Evolutionary conservation across 2,329 filamentous ascomycete genomes (phyloP), one percentile per base, ranked within the genome.

Genomic region (Dothistroma pini): DNA sequence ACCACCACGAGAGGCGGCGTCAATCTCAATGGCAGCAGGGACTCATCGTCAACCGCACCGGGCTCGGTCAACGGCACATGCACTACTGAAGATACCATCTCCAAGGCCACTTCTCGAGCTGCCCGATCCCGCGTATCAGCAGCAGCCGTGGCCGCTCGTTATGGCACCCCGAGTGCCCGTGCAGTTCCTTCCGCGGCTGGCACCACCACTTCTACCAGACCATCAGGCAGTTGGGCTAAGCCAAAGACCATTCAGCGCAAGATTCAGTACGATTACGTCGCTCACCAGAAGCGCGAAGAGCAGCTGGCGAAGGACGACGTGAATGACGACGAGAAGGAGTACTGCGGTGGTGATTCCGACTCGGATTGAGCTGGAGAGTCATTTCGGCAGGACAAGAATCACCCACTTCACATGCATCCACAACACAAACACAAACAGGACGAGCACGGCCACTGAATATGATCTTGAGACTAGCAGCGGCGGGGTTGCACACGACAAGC

Each of bases 1-100:
- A 14, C 41, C 19, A 19, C 38, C 11, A 54, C 22, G 41, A 56
- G 59, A 54, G 62, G 59, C 14, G 64, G 62, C 48, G 60, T 66
- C 21, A 48, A 35, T 47, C 44, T 66, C 25, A 38, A 44, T 11
- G 47, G 59, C 51, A 62, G 51, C 48, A 57, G 38, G 16, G 32
- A n/a, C 21, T 44, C 48, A 6, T 54, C 54, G 21, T 53, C 44
- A 38, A 58, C 58, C 41, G 38, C 25, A 3, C 38, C 41, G 1
- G 31, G 29, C 21, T 59, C 63, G 4, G 2, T 32, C 32, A 12
- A 31, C 3, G 16, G 25, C 16, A 34, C 32, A 1, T 19, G 54
- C n/a, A 12, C 44, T 12, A n/a, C 11, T 19, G 19, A 1, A n/a
- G 10, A 38, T 21, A n/a, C 34, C 38, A 32, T 11, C 47, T 35